A percentile compares a stretch with the other conserved stretches of the same genome.
Conservation (phyloP, 2,329 filamentous ascomycete genomes). For the Colletotrichum navitas region DNA sequence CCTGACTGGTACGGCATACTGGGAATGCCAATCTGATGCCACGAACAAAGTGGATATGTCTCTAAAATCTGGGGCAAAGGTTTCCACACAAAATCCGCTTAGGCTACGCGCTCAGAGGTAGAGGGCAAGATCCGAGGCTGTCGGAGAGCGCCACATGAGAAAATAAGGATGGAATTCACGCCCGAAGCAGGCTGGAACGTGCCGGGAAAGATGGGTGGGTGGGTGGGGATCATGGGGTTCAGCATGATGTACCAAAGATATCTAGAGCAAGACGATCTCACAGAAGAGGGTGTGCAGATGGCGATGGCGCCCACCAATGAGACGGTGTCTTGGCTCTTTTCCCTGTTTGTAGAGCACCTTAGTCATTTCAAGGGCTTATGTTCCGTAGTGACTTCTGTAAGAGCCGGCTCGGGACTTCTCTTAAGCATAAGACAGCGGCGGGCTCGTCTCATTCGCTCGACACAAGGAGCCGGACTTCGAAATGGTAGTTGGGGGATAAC, state of each 20-base stretch:
- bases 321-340: conserved; percentile 15
- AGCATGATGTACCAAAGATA: conserved; percentile 32
- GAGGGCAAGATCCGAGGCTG: conserved; percentile 40
- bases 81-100: background rate
- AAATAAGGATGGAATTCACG: conserved; percentile 11
- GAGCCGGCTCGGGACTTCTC: conserved; percentile 27
- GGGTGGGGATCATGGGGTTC: conserved; percentile 39
- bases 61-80: conserved; percentile 8
- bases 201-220: conserved; percentile 38
- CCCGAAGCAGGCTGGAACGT: conserved; percentile 31
- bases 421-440: conserved; percentile 39
- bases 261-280: conserved; percentile 36
- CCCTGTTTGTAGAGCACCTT: conserved; percentile 31
- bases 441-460: conserved; percentile 21
- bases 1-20: conserved; percentile 1
- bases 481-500: conserved; percentile 36
- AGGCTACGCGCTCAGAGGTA: conserved; percentile 19
- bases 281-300: conserved; percentile 40
- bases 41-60: conserved; percentile 20
- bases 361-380: background rate
- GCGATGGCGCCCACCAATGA: conserved; percentile 21
- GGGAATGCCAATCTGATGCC: conserved; percentile 32
- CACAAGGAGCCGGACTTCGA: conserved; percentile 33
- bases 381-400: conserved; percentile 5
- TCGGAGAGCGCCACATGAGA: conserved; percentile 25